Percentiles rank a stretch among this genome's conserved stretches.
Conservation (phyloP, 1,284 basidiomycete species). For the Thecaphora thlaspeos region DNA sequence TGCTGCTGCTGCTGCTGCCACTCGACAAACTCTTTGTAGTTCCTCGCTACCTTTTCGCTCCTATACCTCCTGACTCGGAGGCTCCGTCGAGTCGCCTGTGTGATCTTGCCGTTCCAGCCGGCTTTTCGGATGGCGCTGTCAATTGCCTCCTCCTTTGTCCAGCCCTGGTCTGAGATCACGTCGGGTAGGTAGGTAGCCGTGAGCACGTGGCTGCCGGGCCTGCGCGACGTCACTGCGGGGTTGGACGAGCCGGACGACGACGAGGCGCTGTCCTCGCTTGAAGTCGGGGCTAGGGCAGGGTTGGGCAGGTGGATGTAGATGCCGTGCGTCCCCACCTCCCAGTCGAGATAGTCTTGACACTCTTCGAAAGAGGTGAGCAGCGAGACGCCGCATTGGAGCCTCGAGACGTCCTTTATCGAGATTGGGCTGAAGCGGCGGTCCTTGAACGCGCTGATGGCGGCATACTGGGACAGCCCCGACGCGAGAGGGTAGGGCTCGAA, state of each 20-base stretch:
- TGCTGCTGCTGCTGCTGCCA: no score
- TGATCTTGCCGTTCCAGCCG: conserved; percentile 75
- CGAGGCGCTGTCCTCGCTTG: background rate
- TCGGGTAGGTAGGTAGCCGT: conserved; percentile 93
- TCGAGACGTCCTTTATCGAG: conserved; percentile 71
- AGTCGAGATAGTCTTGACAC: conserved; percentile 80
- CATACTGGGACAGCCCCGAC: conserved; percentile 82
- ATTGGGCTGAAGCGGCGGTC: conserved; percentile 67
- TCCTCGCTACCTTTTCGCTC: conserved; percentile 71
- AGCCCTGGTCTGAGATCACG: conserved; percentile 86
- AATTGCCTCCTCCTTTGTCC: conserved; percentile 83
- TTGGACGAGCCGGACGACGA: conserved; percentile 16
- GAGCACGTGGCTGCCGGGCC: conserved; percentile 61
- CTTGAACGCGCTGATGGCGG: conserved; percentile 65
- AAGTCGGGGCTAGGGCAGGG: conserved; percentile 65
- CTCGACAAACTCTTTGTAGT: conserved; percentile 69
- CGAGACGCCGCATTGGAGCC: conserved; percentile 84
- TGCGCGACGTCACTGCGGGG: conserved; percentile 2
- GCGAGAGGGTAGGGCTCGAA: conserved; percentile 77
- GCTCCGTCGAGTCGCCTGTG: conserved; percentile 75
- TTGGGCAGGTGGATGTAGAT: conserved; percentile 84
- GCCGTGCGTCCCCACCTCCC: conserved; percentile 87
- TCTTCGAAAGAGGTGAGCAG: conserved; percentile 89
- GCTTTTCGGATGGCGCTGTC: conserved; percentile 90
- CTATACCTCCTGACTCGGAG: conserved; percentile 81